Evolutionary conservation across 2,329 filamentous ascomycete genomes (phyloP).

Genomic region (Curvularia hawaiiensis): DNA sequence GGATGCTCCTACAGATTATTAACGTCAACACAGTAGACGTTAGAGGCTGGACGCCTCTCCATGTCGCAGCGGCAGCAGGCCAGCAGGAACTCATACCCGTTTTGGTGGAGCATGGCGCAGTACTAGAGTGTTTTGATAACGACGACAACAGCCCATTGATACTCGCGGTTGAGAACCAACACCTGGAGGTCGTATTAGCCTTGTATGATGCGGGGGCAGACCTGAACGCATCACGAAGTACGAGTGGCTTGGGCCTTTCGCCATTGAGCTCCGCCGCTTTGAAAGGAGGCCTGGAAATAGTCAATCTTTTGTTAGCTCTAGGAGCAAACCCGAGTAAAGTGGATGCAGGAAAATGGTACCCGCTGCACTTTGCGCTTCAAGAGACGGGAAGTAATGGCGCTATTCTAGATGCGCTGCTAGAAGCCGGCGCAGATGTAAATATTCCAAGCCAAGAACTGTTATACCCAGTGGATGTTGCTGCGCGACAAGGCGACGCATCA

Average conservation of each 20-base stretch:
- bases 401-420: not conserved
- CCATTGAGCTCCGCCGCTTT: not conserved
- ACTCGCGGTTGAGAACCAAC: not conserved
- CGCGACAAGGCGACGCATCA: not conserved
- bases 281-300: not conserved
- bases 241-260: not conserved
- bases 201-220: not conserved
- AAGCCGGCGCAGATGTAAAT: not conserved
- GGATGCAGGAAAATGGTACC: not conserved
- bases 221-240: not conserved
- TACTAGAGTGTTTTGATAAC: not conserved
- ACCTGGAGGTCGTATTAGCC: not conserved
- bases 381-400: not conserved
- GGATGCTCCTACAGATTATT: not conserved
- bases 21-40: not conserved
- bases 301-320: not conserved
- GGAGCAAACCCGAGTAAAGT: not conserved
- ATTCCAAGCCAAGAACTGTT: not conserved
- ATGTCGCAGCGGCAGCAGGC: not conserved
- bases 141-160: not conserved
- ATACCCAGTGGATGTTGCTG: not conserved
- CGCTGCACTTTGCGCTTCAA: not conserved
- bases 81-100: not conserved
- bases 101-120: not conserved
- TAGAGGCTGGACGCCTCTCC: not conserved